Evolutionary conservation across 768 basidiomycete genomes (phyloP).

Genomic region (Rhizopogon salebrosus): DNA sequence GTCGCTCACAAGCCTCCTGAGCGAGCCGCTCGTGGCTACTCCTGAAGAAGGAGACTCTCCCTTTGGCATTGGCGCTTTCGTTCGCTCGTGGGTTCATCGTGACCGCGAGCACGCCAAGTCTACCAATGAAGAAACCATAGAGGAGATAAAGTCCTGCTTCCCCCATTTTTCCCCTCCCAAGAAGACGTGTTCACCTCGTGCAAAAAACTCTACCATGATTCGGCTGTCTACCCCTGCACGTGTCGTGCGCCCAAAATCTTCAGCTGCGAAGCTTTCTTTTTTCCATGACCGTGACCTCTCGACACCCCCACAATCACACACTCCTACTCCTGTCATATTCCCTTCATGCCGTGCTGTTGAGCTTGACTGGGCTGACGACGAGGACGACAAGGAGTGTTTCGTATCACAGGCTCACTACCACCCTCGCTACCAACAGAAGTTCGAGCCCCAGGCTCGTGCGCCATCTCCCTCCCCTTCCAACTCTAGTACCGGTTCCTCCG

Average conservation of each 20-base stretch:
- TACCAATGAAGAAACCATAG: slow-evolving; percentile 24
- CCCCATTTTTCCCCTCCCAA: slow-evolving; percentile 15
- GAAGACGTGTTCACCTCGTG: slow-evolving; percentile 6
- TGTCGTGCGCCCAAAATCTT: slow-evolving; percentile 7
- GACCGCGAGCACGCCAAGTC: slow-evolving; percentile 19
- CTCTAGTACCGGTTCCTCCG: slow-evolving; percentile 22
- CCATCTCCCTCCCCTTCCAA: slow-evolving; percentile 15
- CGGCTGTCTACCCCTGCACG: slow-evolving; percentile 10
- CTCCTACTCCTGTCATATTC: slow-evolving; percentile 27
- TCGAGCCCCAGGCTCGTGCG: slow-evolving; percentile 11
- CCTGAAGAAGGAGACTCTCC: slow-evolving; percentile 34
- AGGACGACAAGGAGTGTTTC: slow-evolving; percentile 18
- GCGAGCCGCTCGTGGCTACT: slow-evolving; percentile 34
- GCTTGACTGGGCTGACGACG: slow-evolving; percentile 23
- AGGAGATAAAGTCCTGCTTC: slow-evolving; percentile 28
- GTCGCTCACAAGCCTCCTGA: slow-evolving; percentile 47
- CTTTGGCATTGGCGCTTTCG: slow-evolving; percentile 42
- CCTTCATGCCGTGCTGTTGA: slow-evolving; percentile 27
- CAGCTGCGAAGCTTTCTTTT: slow-evolving; percentile 5
- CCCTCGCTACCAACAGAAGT: slow-evolving; percentile 10
- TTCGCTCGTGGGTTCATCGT: slow-evolving; percentile 22
- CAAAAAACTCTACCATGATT: slow-evolving; percentile 16
- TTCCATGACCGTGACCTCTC: slow-evolving; percentile 10
- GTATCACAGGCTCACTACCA: slow-evolving; percentile 16
- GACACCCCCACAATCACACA: slow-evolving; percentile 21